Evolutionary conservation across 2,329 filamentous ascomycete species (phyloP), one percentile per base, ranked within the genome.

Genomic region (Fusarium tupiense): DNA sequence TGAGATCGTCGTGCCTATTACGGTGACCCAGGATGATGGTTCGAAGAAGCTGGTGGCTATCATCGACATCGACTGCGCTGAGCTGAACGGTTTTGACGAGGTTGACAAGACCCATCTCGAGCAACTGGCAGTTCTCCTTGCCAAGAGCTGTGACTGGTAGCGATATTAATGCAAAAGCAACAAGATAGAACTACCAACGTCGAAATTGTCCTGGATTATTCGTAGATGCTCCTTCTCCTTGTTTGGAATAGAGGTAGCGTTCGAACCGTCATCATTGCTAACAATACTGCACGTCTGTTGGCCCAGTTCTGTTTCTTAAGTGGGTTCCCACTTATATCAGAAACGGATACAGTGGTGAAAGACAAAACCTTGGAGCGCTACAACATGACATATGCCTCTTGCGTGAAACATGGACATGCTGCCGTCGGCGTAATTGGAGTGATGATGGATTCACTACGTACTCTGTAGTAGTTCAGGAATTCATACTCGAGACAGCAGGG

Each of bases 1-100:
- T 80, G 94, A 96, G 85, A 91, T 96, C 80, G 94, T 96, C 24
- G 93, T 96, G 56, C 94, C 94, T 5, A 88, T 96, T 70, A 73
- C 92, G 10, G 79, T 78, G 22, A 74, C 78, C 26, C 73, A 76
- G 59, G 77, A 78, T 49, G 81, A 78, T 31, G 76, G 77, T 58
- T 66, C 78, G 31, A 73, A 76, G 50, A 85, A 88, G 84, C 83
- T 92, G 11, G 91, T 93, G 29, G 93, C 91, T 6, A 93, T 96
- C 72, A 94, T 96, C 68, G 94, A 96, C 78, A 86, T 96, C 31
- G 94, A 96, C 81, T 96, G 94, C 79, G 89, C 91, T 3, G 89
- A 88, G 41, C 74, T 88, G 60, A 82, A 88, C 20, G 93, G 93
- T 0, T 95, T 95, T 74, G 90, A 94, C 74, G 86, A 89, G 67